Evolutionary conservation across 1,284 basidiomycete species (phyloP), one percentile per base, ranked within the genome.

Genomic region (Erythrobasidium hasegawianum): DNA sequence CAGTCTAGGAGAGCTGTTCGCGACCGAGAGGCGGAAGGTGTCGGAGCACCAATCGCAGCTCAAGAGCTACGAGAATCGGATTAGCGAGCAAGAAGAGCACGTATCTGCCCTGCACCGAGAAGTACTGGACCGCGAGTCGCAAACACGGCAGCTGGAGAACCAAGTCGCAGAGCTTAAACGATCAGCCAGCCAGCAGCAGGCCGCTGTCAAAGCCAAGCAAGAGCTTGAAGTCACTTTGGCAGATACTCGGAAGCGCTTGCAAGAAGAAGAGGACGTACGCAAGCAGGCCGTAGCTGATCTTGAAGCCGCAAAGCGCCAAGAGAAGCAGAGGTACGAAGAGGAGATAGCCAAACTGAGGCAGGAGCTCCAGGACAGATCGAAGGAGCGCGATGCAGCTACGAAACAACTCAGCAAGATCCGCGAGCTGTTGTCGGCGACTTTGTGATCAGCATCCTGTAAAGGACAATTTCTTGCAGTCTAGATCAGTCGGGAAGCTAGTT

Each of bases 1-100:
- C 20, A 65, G 62, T 33, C 62, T 65, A 18, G 55, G 62, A 33
- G 26, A 57, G 20, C 47, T 65, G 2, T 65, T 65, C 56, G 43
- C 10, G 11, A 52, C 16, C 26, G 62, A 65, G 53, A 18, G 56
- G 7, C n/a, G 62, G 27, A 65, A 58, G 56, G 56, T 26, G 2
- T 57, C 43, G 10, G 47, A 3, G 16, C 54, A 50, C 18, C 56
- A 58, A 33, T 33, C 24, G 13, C 62, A 65, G 47, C 27, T 65
- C 10, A 18, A 52, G 29, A 55, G 29, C 2, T 41, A 55, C 8
- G 26, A 65, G 20, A 16, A 29, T n/a, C 39, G 33, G 26, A n/a
- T 24, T 9, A 14, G 16, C 24, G 59, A 33, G 24, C 47, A 52
- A 27, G 59, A 60, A 38, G 27, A 38, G 18, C 18, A n/a, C 47